These are phyloP conservation scores for Rhynchospora tenuis DNA, from an alignment of 176 grass and related monocot genomes.

Conservation along the genomic window DNA sequence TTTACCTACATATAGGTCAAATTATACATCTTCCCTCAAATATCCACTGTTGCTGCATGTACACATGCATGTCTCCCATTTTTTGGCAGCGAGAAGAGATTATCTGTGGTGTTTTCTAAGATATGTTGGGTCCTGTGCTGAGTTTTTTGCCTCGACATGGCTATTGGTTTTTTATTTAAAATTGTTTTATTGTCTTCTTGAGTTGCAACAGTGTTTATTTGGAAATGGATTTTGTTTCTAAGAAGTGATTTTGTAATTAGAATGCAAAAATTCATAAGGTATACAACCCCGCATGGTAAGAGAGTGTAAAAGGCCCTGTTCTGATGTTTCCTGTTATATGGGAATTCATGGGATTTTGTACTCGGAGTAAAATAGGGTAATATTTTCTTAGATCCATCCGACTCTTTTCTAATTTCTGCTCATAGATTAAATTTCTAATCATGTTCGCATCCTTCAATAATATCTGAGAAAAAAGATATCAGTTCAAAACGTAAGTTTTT, in stretches of 20 bases:
- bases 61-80: background rate
- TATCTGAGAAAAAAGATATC: no score
- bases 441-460: no score
- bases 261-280: no score
- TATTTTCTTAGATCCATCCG: no score
- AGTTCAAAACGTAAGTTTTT: no score
- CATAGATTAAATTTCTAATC: no score
- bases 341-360: no score
- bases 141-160: background rate
- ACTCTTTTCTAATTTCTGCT: no score
- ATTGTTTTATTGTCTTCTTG: background rate
- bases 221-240: background rate
- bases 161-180: background rate
- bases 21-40: background rate
- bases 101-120: background rate
- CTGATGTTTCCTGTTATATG: no score
- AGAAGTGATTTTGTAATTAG: background rate
- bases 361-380: no score
- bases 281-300: no score
- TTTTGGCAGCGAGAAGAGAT: slow-evolving; percentile 1
- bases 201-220: background rate
- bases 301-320: no score
- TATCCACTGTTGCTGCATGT: background rate
- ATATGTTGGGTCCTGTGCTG: background rate
- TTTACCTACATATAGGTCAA: background rate